phyloP scores from a whole-genome alignment of 805 yeast species.

The Saccharomycopsis fermentans region DNA sequence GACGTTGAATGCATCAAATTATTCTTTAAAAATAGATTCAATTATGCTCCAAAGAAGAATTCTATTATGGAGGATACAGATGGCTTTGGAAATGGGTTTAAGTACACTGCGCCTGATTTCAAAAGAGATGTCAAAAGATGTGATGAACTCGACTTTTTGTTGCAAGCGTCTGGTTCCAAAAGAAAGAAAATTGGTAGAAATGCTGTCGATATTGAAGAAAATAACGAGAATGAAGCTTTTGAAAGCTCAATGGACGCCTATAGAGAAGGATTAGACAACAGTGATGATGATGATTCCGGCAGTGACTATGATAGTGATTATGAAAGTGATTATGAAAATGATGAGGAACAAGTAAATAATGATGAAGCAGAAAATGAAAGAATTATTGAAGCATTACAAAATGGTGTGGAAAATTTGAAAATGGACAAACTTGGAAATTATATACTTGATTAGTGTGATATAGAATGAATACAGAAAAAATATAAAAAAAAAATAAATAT shows the following conservation, averaged over 20 bases:
- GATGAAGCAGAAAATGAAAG: slow-evolving; percentile 42
- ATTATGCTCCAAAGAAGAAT: slow-evolving; percentile 62
- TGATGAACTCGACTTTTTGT: slow-evolving; percentile 69
- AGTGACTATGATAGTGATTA: slow-evolving; percentile 26
- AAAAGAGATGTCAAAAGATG: slow-evolving; percentile 61
- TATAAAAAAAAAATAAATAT: no score
- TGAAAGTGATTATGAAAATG: slow-evolving; percentile 21
- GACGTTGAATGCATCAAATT: slow-evolving; percentile 85
- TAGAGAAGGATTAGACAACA: slow-evolving; percentile 19
- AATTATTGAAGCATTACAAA: slow-evolving; percentile 59
- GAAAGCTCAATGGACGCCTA: slow-evolving; percentile 1
- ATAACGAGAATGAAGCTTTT: slow-evolving; percentile 24
- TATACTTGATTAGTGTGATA: slow-evolving; percentile 39
- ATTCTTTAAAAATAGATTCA: slow-evolving; percentile 71
- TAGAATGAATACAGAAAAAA: not conserved
- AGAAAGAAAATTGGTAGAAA: slow-evolving; percentile 23
- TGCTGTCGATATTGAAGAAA: slow-evolving; percentile 20
- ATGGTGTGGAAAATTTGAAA: slow-evolving; percentile 55
- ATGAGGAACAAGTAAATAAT: slow-evolving; percentile 25
- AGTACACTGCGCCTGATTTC: slow-evolving; percentile 70
- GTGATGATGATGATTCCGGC: slow-evolving; percentile 21
- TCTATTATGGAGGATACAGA: slow-evolving; percentile 63
- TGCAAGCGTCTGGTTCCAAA: slow-evolving; percentile 81
- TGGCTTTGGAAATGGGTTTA: slow-evolving; percentile 75
- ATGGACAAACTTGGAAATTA: slow-evolving; percentile 81